Conservation (phyloP, 2,329 filamentous ascomycete species). For the Monilinia polystroma region DNA sequence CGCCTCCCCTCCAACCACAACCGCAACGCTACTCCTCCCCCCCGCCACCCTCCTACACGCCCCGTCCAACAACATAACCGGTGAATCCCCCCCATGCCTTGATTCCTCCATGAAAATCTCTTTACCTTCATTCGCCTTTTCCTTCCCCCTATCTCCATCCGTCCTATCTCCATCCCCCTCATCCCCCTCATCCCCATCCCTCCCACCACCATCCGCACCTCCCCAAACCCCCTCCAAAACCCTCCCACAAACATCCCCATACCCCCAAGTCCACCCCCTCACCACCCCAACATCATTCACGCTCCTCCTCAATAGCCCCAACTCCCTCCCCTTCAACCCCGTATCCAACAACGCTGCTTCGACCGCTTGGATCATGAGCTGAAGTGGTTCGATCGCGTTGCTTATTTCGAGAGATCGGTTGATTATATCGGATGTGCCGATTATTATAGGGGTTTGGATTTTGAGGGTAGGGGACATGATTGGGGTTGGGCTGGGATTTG, state of each 20-base stretch:
- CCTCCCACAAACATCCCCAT: slow-evolving; percentile 4
- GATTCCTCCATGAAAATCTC: slow-evolving; percentile 7
- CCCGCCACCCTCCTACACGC: slow-evolving; percentile 56
- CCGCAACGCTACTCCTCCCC: slow-evolving; percentile 54
- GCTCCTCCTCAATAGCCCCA: slow-evolving; percentile 50
- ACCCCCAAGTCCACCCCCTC: slow-evolving; percentile 13
- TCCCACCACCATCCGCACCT: neutral
- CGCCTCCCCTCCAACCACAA: slow-evolving; percentile 64
- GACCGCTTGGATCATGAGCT: slow-evolving; percentile 47
- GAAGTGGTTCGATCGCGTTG: slow-evolving; percentile 58
- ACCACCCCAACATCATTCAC: slow-evolving; percentile 48
- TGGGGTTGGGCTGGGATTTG: neutral
- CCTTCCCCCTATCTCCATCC: neutral
- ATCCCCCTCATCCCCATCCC: too few relatives aligned
- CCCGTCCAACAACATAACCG: slow-evolving; percentile 61
- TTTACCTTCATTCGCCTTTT: too few relatives aligned
- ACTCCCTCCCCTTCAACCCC: slow-evolving; percentile 39
- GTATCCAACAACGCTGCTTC: neutral
- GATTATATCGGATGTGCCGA: slow-evolving; percentile 62
- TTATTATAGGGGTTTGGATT: slow-evolving; percentile 50
- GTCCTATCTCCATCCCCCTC: too few relatives aligned
- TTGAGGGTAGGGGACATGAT: too few relatives aligned
- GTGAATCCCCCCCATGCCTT: slow-evolving; percentile 47
- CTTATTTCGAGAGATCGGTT: slow-evolving; percentile 53
- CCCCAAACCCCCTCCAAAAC: neutral